phyloP scores from a whole-genome alignment of 257 asterid genomes.

The Nyctanthes arbortristis region DNA sequence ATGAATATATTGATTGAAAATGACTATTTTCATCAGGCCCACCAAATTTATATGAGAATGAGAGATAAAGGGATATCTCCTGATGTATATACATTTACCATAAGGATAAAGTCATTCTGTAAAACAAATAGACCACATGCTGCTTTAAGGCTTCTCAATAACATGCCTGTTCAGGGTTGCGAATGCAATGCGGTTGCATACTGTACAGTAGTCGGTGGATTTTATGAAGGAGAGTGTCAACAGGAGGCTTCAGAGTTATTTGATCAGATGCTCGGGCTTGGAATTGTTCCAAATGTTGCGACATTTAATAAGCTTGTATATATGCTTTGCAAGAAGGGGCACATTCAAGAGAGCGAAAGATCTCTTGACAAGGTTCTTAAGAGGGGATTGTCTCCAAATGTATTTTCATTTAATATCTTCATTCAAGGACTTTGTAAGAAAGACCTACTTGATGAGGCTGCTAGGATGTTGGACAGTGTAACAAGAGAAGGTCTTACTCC shows the following conservation, averaged over 20 bases:
- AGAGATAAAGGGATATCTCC: conserved; percentile 67
- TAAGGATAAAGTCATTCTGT: conserved; percentile 88
- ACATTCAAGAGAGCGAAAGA: conserved; percentile 62
- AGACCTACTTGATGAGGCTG: conserved; percentile 62
- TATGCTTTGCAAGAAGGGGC: conserved; percentile 78
- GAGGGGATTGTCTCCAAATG: conserved; percentile 73
- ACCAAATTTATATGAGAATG: conserved; percentile 85
- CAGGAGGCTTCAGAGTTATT: conserved; percentile 65
- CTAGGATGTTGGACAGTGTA: conserved; percentile 54
- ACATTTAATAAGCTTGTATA: conserved; percentile 78
- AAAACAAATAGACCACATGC: conserved; percentile 71
- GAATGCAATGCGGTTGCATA: conserved; percentile 70
- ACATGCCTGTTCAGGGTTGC: conserved; percentile 79
- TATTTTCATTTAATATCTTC: conserved; percentile 76
- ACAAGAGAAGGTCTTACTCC: conserved; percentile 54
- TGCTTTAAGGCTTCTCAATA: conserved; percentile 84
- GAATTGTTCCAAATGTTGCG: conserved; percentile 59
- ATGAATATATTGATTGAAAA: conserved; percentile 86
- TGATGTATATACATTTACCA: conserved; percentile 79
- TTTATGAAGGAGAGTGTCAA: conserved; percentile 54
- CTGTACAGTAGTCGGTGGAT: conserved; percentile 77
- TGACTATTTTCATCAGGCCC: conserved; percentile 76
- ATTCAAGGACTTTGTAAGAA: conserved; percentile 80
- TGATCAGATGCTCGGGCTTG: conserved; percentile 65
- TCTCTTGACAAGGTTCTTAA: conserved; percentile 75